phyloP scores from a whole-genome alignment of 1,139 yeast species.

The Starmera stellimalicola region DNA sequence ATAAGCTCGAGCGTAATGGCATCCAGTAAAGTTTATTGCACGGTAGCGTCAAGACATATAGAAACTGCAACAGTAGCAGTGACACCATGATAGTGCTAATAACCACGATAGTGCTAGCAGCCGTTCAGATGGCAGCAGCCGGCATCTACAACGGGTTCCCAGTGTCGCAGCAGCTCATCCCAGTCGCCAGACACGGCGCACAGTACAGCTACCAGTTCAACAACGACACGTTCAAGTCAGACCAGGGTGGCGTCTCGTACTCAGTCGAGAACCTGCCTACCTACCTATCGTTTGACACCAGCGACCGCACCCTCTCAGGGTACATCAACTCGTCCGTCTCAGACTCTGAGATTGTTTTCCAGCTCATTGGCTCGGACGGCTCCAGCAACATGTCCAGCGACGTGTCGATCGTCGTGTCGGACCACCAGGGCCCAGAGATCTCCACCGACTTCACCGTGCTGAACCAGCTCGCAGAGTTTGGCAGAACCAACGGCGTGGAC shows the following conservation, averaged over 20 bases:
- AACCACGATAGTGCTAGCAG: not conserved
- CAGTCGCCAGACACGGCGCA: constrained; percentile 67
- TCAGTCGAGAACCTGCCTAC: constrained; percentile 50
- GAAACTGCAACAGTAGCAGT: not conserved
- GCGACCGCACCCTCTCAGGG: constrained; percentile 58
- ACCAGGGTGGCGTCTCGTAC: constrained; percentile 38
- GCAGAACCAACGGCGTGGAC: constrained; percentile 61
- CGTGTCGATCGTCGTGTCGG: constrained; percentile 53
- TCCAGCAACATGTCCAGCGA: constrained; percentile 32
- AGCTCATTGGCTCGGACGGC: constrained; percentile 59
- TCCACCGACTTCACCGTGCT: constrained; percentile 30
- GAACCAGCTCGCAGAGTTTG: constrained; percentile 43
- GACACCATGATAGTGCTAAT: not conserved
- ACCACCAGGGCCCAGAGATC: constrained; percentile 38
- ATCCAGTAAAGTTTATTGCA: too few relatives aligned
- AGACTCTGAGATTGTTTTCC: constrained; percentile 34
- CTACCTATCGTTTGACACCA: constrained; percentile 70
- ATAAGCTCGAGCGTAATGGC: too few relatives aligned
- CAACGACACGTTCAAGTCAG: constrained; percentile 50
- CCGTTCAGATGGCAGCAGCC: constrained; percentile 6
- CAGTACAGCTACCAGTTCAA: constrained; percentile 62
- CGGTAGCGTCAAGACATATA: too few relatives aligned
- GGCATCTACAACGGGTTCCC: constrained; percentile 66
- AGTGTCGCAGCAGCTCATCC: constrained; percentile 73
- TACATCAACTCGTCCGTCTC: constrained; percentile 45